These are phyloP conservation scores for Dipteronia sinensis DNA, from an alignment of 345 rosid genomes.

Conservation along the genomic window DNA sequence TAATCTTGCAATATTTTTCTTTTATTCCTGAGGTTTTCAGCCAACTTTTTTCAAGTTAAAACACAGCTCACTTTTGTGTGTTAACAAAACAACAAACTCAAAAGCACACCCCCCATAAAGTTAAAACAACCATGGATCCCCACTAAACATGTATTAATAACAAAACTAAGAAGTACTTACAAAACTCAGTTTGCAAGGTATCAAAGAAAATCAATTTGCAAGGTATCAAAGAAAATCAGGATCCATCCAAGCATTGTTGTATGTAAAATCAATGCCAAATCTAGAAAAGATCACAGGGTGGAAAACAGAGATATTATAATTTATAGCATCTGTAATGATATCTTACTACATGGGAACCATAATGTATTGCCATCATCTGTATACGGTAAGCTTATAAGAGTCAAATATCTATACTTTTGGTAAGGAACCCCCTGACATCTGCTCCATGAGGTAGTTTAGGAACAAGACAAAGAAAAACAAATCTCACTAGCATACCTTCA, in stretches of 20 bases:
- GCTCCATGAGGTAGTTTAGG: neutral
- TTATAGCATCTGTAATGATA: neutral
- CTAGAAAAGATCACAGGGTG: neutral
- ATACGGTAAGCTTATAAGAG: neutral
- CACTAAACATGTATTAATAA: neutral
- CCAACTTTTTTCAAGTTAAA: neutral
- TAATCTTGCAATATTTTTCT: neutral
- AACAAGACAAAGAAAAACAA: neutral
- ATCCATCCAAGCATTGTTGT: neutral
- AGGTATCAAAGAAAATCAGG: neutral
- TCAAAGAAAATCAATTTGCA: neutral
- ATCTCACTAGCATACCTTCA: slow-evolving; percentile 56
- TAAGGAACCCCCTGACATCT: neutral
- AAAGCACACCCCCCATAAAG: neutral
- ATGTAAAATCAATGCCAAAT: neutral
- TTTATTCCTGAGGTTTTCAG: neutral
- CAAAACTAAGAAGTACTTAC: neutral
- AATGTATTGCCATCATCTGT: neutral
- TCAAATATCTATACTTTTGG: neutral
- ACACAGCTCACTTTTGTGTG: neutral
- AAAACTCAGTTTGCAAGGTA: slow-evolving; percentile 6
- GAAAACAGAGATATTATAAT: neutral
- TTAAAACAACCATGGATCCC: neutral
- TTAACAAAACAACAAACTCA: neutral
- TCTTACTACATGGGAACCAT: neutral